Evolutionary conservation across 139 green algal genomes (phyloP).

Genomic region (Micractinium conductrix): DNA sequence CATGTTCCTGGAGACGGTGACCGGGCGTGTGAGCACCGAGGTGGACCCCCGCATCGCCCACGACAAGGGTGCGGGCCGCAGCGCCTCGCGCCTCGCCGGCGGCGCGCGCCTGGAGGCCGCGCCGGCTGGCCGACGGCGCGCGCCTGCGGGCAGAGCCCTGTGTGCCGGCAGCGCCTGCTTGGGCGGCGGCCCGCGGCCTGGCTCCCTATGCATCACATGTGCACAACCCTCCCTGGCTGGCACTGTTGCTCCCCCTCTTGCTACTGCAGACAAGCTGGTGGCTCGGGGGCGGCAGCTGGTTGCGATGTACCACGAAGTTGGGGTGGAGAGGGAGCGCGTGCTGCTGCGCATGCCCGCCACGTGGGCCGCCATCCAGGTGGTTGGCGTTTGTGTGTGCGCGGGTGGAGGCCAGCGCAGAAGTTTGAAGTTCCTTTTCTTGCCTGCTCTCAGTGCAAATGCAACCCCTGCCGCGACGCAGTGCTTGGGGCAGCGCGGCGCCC

Average conservation of each 20-base stretch:
- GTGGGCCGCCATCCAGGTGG: conserved; percentile 80
- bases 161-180: no score
- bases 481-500: no score
- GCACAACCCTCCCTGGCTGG: neutral
- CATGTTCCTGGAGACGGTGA: conserved; percentile 71
- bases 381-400: no score
- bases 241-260: neutral
- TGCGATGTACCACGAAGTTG: conserved; percentile 67
- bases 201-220: neutral
- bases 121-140: no score
- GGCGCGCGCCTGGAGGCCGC: no score
- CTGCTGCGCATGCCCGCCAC: conserved; percentile 85
- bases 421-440: no score
- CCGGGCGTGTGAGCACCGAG: conserved; percentile 78
- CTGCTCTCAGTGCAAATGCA: no score
- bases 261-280: conserved; percentile 57
- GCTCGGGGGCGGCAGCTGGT: conserved; percentile 51
- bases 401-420: no score
- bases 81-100: no score
- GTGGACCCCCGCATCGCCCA: conserved; percentile 78
- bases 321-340: conserved; percentile 56
- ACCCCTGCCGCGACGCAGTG: no score
- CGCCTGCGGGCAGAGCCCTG: no score
- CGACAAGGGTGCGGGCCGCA: conserved; percentile 67
- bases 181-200: no score